These are phyloP conservation scores for Ceraceosorus bombacis DNA, from an alignment of 1,284 basidiomycete genomes.

Conservation along the genomic window DNA sequence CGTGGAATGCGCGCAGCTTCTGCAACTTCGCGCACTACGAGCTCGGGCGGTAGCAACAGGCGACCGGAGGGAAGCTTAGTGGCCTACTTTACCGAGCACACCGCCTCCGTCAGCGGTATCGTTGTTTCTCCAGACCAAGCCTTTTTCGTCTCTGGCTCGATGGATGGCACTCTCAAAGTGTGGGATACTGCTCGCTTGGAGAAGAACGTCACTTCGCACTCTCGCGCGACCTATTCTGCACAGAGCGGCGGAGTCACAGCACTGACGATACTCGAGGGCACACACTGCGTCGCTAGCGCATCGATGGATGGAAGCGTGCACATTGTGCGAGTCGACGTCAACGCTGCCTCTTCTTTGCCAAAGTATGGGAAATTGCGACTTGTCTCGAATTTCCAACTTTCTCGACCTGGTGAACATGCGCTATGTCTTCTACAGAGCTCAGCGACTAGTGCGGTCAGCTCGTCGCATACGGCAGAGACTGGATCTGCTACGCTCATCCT, in stretches of 20 bases:
- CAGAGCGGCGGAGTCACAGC: conserved; percentile 48
- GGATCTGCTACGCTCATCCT: conserved; percentile 57
- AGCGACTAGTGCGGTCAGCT: background rate
- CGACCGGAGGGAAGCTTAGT: conserved; percentile 41
- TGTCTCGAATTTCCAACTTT: conserved; percentile 47
- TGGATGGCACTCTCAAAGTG: conserved; percentile 67
- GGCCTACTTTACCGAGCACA: conserved; percentile 51
- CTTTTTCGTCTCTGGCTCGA: conserved; percentile 84
- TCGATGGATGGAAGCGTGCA: conserved; percentile 49
- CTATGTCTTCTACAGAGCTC: conserved; percentile 36
- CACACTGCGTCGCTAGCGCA: conserved; percentile 50
- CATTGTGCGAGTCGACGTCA: conserved; percentile 49
- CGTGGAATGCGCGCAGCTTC: conserved; percentile 6
- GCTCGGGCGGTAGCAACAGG: conserved; percentile 26
- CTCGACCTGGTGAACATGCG: conserved; percentile 45
- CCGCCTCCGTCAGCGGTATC: conserved; percentile 60
- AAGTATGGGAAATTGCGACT: conserved; percentile 48
- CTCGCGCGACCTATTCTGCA: conserved; percentile 47
- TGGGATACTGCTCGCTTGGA: conserved; percentile 75
- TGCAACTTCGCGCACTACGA: background rate
- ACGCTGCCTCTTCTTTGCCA: conserved; percentile 39
- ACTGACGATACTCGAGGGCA: conserved; percentile 46
- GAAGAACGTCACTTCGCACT: conserved; percentile 58
- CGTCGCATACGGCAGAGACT: conserved; percentile 1
- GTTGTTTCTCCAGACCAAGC: conserved; percentile 84